A percentile compares a stretch with the other conserved stretches of the same genome.
These are phyloP conservation scores for Candida sp. DNA, from an alignment of 1,139 yeast genomes.

Conservation along the genomic window DNA sequence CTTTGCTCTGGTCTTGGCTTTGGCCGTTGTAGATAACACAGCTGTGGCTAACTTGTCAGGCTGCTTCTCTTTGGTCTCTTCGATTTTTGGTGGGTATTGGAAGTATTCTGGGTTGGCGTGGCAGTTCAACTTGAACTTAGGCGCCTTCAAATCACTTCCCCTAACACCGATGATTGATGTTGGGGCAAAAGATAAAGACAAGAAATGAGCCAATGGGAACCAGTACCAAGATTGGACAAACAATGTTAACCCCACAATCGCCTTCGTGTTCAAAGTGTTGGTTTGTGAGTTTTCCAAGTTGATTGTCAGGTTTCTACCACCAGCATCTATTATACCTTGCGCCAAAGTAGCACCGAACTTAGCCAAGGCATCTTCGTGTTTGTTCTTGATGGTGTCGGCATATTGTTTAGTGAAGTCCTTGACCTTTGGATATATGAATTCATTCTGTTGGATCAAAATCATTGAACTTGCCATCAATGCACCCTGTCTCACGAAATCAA, in stretches of 20 bases:
- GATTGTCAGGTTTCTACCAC: conserved; percentile 98
- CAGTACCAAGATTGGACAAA: conserved; percentile 98
- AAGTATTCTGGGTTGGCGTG: conserved; percentile 81
- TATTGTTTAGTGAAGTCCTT: conserved; percentile 75
- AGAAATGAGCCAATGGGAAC: conserved; percentile 96
- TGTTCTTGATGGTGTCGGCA: conserved; percentile 77
- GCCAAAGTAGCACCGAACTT: conserved; percentile 98
- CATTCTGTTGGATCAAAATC: conserved; percentile 95
- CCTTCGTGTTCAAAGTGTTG: conserved; percentile 87
- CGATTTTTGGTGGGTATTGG: conserved; percentile 90
- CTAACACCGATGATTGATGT: conserved; percentile 90
- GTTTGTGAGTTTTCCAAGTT: conserved; percentile 90
- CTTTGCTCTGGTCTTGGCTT: conserved; percentile 92
- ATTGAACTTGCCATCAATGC: conserved; percentile 93
- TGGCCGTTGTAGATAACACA: conserved; percentile 89
- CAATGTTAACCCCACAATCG: conserved; percentile 90
- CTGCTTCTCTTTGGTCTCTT: conserved; percentile 79
- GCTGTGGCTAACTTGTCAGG: conserved; percentile 94
- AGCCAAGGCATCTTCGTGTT: conserved; percentile 96
- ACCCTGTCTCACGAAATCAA: conserved; percentile 98
- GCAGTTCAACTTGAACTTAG: conserved; percentile 81
- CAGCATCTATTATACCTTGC: conserved; percentile 98
- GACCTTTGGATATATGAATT: conserved; percentile 80
- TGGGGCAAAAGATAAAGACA: conserved; percentile 91
- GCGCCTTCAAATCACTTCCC: conserved; percentile 75